Base-by-base conservation (phyloP, 352 stramenopile species). In the Thraustochytrium sp. region DNA sequence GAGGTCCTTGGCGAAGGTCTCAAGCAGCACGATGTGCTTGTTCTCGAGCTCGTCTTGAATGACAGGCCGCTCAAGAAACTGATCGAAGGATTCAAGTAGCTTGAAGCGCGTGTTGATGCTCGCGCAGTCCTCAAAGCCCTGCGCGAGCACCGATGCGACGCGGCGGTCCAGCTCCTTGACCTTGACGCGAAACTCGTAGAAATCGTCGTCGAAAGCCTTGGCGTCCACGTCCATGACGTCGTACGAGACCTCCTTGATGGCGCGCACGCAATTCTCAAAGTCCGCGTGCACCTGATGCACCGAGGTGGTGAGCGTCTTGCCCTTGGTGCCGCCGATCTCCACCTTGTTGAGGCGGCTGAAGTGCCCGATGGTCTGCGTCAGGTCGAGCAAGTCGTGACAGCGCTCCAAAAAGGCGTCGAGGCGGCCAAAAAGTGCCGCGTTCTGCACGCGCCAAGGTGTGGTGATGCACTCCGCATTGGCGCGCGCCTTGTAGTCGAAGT, bases 281-380 rank as follows among this genome's bases (percentile, higher is more conserved):
- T 80, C 68, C 23, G 31, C 21, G 37, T 61, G 40, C 16, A 80
- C 68, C 51, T 80, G 68, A 34, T 80, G 68, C 18, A 80, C 68
- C 16, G 68, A 80, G 37, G 68, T 85, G 3, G 94, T 98, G 16
- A 98, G 87, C 73, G 92, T 95, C 84, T 95, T 95, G 42, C 92
- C 92, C 76, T 96, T 96, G 0, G 92, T 96, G 78, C 94, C 91
- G 89, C 89, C 65, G 78, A 91, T 62, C 75, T 85, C 37, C 37
- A 99, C 98, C 89, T 98, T 98, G 51, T 94, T 93, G 5, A 99
- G 89, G 86, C 98, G 98, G 68, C 92, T 97, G 86, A 99, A 99
- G 88, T 98, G 95, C 40, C 98, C 93, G 76, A 99, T 98, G 5
- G 95, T 98, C 87, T 98, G 94, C 31, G 94, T 98, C 37, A 99